A percentile compares a stretch with the other conserved stretches of the same genome.
Conservation (phyloP, 2,329 filamentous ascomycete genomes). For the Microdochium trichocladiopsis region DNA sequence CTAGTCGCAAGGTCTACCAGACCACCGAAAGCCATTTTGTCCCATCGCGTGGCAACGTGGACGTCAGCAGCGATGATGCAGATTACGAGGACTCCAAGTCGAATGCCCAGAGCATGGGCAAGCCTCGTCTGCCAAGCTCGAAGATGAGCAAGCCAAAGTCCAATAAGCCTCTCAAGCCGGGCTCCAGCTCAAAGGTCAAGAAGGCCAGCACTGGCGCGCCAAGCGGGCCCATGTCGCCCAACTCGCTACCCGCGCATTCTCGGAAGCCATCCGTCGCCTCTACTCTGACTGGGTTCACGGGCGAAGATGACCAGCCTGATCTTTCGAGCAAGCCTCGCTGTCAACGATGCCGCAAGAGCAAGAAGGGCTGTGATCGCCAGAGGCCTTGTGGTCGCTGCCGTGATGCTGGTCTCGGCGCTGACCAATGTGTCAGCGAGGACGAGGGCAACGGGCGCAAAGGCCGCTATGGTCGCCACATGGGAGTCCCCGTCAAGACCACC, state of each 20-base stretch:
- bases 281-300: slow-evolving; percentile 43
- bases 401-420: slow-evolving; percentile 87
- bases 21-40: slow-evolving; percentile 47
- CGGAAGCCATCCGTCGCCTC: slow-evolving; percentile 72
- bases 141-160: slow-evolving; percentile 39
- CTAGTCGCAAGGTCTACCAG: slow-evolving; percentile 38
- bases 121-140: slow-evolving; percentile 19
- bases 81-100: slow-evolving; percentile 35
- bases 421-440: slow-evolving; percentile 95
- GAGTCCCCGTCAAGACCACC: slow-evolving; percentile 55
- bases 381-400: slow-evolving; percentile 92
- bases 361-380: slow-evolving; percentile 97
- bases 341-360: slow-evolving; percentile 97
- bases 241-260: slow-evolving; percentile 59
- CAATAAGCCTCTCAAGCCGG: slow-evolving; percentile 27
- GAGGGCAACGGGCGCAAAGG: slow-evolving; percentile 97
- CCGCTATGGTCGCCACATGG: slow-evolving; percentile 72
- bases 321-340: slow-evolving; percentile 93
- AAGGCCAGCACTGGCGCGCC: slow-evolving; percentile 31
- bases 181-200: slow-evolving; percentile 43
- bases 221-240: slow-evolving; percentile 49
- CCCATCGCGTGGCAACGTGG: slow-evolving; percentile 27
- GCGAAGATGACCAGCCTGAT: slow-evolving; percentile 88
- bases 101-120: slow-evolving; percentile 30
- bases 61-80: slow-evolving; percentile 52